A percentile compares a stretch with the other conserved stretches of the same genome.
These are phyloP conservation scores for Barnettozyma vustinii DNA, from an alignment of 805 yeast species.

Conservation along the genomic window DNA sequence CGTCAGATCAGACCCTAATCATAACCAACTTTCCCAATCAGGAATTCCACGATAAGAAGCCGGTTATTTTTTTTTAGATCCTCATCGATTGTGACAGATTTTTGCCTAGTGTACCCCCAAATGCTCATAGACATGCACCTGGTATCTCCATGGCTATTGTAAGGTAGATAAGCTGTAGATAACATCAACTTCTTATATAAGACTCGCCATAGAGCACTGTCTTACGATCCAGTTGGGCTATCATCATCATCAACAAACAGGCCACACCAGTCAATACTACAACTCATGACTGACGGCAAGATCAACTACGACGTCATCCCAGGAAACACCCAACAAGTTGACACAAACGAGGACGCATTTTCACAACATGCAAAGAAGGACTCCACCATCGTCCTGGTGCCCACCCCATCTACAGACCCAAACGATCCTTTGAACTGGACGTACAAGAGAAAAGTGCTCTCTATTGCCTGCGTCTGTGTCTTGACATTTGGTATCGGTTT, in stretches of 20 bases:
- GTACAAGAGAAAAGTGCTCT: neutral
- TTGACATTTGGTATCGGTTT: neutral
- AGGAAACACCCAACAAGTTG: neutral
- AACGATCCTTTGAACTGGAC: neutral
- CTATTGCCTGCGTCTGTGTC: neutral
- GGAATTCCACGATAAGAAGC: neutral
- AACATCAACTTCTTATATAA: neutral
- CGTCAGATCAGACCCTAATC: neutral
- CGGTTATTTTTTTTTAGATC: no score
- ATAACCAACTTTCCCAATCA: neutral
- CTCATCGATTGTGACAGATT: neutral
- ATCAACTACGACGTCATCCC: neutral
- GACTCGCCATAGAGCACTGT: neutral
- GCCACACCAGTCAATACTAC: neutral
- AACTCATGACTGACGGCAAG: neutral
- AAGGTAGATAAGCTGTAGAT: neutral
- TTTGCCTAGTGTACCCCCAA: neutral
- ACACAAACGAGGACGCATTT: neutral
- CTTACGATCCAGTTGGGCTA: no score
- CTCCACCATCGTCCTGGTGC: neutral
- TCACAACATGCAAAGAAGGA: neutral
- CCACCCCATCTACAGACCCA: neutral
- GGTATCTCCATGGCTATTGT: no score
- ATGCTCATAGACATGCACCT: no score
- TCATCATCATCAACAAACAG: no score